Base-by-base conservation (phyloP, 2,329 filamentous ascomycete species). In the Kalmusia sp. region DNA sequence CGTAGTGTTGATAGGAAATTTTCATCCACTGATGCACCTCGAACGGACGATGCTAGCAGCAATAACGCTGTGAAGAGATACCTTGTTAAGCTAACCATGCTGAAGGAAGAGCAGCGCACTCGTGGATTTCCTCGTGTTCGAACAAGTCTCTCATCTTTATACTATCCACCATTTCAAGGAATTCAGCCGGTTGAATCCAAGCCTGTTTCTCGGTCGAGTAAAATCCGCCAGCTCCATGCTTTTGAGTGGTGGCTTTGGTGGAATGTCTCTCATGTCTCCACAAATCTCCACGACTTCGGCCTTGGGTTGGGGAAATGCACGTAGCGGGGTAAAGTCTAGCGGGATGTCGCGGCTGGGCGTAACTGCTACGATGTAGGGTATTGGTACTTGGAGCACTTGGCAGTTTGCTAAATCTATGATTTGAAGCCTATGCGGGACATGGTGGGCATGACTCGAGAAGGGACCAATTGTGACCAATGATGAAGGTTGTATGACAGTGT, bases 1-100 rank as follows among this genome's bases (percentile, higher is more conserved):
- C 57, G 54, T 7, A 62, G 27, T 9, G 52, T 59, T 24, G 41
- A 43, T 4, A 62, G 54, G 21, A 58, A 62, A 25, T 34, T 51
- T 15, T 62, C 57, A 11, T 56, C 40, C 3, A 59, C 54, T 11
- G 51, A 53, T 22, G 35, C 35, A 38, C 35, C 19, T 21, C 24
- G 19, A 6, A 38, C 35, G 14, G 9, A 21, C 6, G 11, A 21
- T 38, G 35, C 3, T 4, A 38, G 9, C 8, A 38, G 35, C 3
- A 22, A 24, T 11, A 14, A 38, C 21, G 35, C 19, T 9, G 19
- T 11, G 3, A 38, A 22, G 35, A 38, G 19, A 14, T 3, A 9
- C 17, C 24, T 14, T 11, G 21, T 22, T 7, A 38, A 14, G 7
- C 11, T 22, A 11, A 9, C 3, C 35, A 38, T 38, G 9, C 6